Percentiles rank a stretch among this genome's conserved stretches.
phyloP scores from a whole-genome alignment of 306 rosid genomes.

The Acacia melanoxylon region DNA sequence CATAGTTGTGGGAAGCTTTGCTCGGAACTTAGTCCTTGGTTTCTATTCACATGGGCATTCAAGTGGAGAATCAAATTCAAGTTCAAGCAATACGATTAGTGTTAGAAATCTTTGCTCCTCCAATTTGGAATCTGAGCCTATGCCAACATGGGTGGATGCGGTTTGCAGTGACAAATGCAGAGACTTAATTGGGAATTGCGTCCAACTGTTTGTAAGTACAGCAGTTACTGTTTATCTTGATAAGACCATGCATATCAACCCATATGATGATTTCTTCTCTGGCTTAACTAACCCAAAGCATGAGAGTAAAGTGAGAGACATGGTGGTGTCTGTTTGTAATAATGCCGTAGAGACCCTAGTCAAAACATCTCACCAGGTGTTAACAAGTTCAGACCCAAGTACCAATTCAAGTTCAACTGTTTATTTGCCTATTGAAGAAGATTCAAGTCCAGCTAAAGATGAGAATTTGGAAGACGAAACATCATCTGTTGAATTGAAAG shows the following conservation, averaged over 20 bases:
- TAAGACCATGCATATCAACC: slow-evolving; percentile 75
- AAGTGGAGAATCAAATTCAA: slow-evolving; percentile 36
- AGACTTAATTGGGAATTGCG: slow-evolving; percentile 62
- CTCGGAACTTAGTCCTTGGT: slow-evolving; percentile 65
- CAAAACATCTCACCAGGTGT: slow-evolving; percentile 69
- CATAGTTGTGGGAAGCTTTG: slow-evolving; percentile 79
- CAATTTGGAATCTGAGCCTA: slow-evolving; percentile 24
- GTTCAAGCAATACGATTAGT: slow-evolving; percentile 7
- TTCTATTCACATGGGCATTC: slow-evolving; percentile 40
- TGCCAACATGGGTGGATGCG: slow-evolving; percentile 53
- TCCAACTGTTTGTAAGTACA: slow-evolving; percentile 74
- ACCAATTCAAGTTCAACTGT: slow-evolving; percentile 28
- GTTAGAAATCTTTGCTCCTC: slow-evolving; percentile 14
- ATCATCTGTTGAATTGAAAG: slow-evolving; percentile 7
- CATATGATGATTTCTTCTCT: slow-evolving; percentile 70
- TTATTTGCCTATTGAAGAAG: slow-evolving; percentile 29
- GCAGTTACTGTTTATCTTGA: slow-evolving; percentile 83
- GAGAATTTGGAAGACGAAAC: slow-evolving; percentile 24
- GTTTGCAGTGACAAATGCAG: slow-evolving; percentile 50
- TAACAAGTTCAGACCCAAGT: slow-evolving; percentile 44
- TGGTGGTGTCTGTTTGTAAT: slow-evolving; percentile 64
- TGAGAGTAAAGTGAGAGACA: slow-evolving; percentile 56
- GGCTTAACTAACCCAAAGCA: slow-evolving; percentile 80
- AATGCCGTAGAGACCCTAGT: slow-evolving; percentile 72
- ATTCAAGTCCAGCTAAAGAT: slow-evolving; percentile 1